Evolutionary conservation across 2,329 filamentous ascomycete genomes (phyloP).

Genomic region (Hypoxylon rubiginosum): DNA sequence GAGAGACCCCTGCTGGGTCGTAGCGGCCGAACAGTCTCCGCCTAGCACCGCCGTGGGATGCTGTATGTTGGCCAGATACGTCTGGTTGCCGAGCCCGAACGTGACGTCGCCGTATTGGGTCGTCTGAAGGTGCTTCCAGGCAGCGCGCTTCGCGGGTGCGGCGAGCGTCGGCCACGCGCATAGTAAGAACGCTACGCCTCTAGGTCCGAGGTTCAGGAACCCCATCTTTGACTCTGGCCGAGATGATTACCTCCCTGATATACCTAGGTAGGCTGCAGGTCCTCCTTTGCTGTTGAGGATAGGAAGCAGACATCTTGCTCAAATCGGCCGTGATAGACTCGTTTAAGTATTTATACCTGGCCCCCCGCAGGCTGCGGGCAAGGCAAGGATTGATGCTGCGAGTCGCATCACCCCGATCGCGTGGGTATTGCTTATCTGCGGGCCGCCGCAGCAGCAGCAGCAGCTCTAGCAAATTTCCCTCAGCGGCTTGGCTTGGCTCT

Average conservation of each 20-base stretch:
- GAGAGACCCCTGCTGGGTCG: slow-evolving; percentile 13
- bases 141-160: slow-evolving; percentile 32
- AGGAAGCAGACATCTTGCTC: background rate
- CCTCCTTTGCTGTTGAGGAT: slow-evolving; percentile 2
- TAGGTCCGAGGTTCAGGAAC: slow-evolving; percentile 4
- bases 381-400: background rate
- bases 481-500: no score
- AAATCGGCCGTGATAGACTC: background rate
- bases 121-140: slow-evolving; percentile 36
- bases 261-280: background rate
- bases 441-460: slow-evolving; percentile 4
- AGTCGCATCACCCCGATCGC: background rate
- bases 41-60: slow-evolving; percentile 48
- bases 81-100: slow-evolving; percentile 54
- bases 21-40: slow-evolving; percentile 27
- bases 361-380: background rate
- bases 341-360: slow-evolving; percentile 19
- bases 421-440: slow-evolving; percentile 25
- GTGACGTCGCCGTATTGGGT: slow-evolving; percentile 50
- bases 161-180: slow-evolving; percentile 16
- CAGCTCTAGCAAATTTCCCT: no score
- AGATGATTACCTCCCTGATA: background rate
- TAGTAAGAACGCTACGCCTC: slow-evolving; percentile 5
- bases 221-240: slow-evolving; percentile 22
- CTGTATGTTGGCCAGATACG: slow-evolving; percentile 54